Percentiles rank a stretch among this genome's conserved stretches.
Evolutionary conservation across 2,329 filamentous ascomycete genomes (phyloP).

Genomic region (Chaetothyriales sp.): DNA sequence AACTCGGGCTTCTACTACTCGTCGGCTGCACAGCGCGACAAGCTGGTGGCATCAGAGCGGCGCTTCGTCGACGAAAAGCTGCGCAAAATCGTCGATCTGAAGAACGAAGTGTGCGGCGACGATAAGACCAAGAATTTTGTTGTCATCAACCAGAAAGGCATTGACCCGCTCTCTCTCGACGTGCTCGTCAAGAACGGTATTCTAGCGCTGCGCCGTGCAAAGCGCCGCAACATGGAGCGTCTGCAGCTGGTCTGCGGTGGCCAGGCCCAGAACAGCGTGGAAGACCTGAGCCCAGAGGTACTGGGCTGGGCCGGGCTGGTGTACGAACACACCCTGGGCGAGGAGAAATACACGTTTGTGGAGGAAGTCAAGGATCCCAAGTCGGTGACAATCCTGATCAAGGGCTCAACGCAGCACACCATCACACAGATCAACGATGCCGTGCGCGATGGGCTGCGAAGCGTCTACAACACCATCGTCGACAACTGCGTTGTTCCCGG

Average conservation of each 20-base stretch:
- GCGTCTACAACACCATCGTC: conserved; percentile 99
- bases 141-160: conserved; percentile 98
- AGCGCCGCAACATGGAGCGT: conserved; percentile 98
- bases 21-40: conserved; percentile 89
- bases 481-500: conserved; percentile 90
- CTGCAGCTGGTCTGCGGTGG: conserved; percentile 90
- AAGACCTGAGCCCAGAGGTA: conserved; percentile 73
- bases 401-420: conserved; percentile 91
- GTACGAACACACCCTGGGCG: conserved; percentile 91
- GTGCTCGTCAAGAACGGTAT: conserved; percentile 97
- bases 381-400: conserved; percentile 93
- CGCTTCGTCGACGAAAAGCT: conserved; percentile 92
- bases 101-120: conserved; percentile 90
- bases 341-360: conserved; percentile 98
- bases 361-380: conserved; percentile 98
- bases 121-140: conserved; percentile 93
- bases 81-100: conserved; percentile 92
- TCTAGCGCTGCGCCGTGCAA: conserved; percentile 79
- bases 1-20: conserved; percentile 99
- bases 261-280: conserved; percentile 84
- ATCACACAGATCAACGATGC: conserved; percentile 95
- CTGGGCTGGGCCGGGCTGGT: conserved; percentile 93
- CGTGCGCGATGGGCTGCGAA: conserved; percentile 82
- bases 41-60: conserved; percentile 93
- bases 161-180: conserved; percentile 88